These are phyloP conservation scores for Brassica napus DNA, from an alignment of 345 rosid genomes.

Conservation along the genomic window DNA sequence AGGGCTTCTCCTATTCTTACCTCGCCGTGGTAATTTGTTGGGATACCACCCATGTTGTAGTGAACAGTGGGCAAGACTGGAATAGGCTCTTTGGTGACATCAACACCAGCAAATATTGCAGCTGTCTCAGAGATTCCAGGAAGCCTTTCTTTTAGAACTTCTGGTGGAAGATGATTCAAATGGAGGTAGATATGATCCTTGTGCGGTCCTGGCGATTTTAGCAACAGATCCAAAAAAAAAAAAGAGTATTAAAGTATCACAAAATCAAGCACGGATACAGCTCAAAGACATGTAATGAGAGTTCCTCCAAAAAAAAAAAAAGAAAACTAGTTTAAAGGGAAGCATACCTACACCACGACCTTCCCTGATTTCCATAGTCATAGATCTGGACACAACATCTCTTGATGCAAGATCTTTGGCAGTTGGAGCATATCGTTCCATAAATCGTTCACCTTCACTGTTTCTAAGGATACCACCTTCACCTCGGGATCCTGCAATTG, in stretches of 20 bases:
- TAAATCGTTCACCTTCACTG: conserved; percentile 95
- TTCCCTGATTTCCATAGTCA: conserved; percentile 99
- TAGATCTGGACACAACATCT: conserved; percentile 98
- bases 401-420: conserved; percentile 99
- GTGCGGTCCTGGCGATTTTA: conserved; percentile 62
- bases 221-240: background rate
- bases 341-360: conserved; percentile 98
- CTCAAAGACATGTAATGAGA: background rate
- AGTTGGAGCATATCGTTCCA: conserved; percentile 99
- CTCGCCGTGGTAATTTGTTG: conserved; percentile 93
- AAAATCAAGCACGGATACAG: background rate
- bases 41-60: conserved; percentile 99
- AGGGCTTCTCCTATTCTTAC: conserved; percentile 32
- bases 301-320: background rate
- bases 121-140: conserved; percentile 99
- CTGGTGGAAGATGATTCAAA: conserved; percentile 95
- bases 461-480: conserved; percentile 99
- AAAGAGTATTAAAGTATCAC: background rate
- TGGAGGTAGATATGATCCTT: conserved; percentile 97
- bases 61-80: conserved; percentile 99
- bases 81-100: conserved; percentile 97
- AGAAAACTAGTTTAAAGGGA: conserved; percentile 1
- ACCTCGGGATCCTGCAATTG: conserved; percentile 82
- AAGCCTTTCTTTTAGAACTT: conserved; percentile 58
- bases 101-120: conserved; percentile 99